phyloP scores from a whole-genome alignment of 169 alveolate genomes.

The Perkinsus marinus region DNA sequence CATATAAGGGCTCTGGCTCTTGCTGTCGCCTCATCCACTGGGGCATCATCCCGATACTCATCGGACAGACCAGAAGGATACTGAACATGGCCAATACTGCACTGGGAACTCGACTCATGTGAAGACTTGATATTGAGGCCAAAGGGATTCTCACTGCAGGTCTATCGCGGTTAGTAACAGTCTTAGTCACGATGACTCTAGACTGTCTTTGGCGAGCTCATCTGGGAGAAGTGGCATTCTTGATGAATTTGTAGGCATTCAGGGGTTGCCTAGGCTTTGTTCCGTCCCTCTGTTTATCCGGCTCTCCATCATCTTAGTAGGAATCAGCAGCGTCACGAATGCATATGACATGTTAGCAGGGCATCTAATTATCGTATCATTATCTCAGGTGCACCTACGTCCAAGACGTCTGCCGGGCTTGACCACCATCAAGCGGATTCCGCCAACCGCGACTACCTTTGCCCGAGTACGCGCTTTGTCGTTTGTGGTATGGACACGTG shows the following conservation, averaged over 20 bases:
- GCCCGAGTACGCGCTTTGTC: not conserved
- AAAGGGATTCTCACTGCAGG: not conserved
- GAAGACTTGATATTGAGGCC: no score
- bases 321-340: no score
- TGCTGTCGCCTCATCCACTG: not conserved
- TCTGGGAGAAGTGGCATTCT: not conserved
- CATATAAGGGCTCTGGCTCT: not conserved
- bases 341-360: no score
- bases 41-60: not conserved
- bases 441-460: not conserved
- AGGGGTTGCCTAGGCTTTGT: not conserved
- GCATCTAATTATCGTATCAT: no score
- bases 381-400: not conserved
- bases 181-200: not conserved
- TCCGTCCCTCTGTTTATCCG: not conserved
- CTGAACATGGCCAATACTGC: not conserved
- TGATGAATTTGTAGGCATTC: not conserved
- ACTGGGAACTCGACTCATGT: not conserved
- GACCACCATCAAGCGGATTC: not conserved
- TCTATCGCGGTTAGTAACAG: not conserved
- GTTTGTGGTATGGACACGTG: no score
- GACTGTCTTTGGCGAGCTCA: not conserved
- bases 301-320: no score
- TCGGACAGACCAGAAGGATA: not conserved
- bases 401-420: not conserved